Evolutionary conservation across 2,329 filamentous ascomycete genomes (phyloP), one percentile per base, ranked within the genome.

Genomic region (Arthrobotrys entomopaga): DNA sequence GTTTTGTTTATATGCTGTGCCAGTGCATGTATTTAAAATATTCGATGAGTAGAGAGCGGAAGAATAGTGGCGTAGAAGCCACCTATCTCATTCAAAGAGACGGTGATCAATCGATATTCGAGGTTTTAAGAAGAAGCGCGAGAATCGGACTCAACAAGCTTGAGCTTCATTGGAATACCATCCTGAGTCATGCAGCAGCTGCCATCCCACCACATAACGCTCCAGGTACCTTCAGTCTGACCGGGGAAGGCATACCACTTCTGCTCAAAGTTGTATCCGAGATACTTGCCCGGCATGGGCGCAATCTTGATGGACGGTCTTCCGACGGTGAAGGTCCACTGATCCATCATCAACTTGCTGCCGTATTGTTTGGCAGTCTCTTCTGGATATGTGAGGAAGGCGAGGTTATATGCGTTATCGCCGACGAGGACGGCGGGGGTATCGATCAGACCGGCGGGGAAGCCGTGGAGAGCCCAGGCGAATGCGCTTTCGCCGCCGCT

Each of bases 161-260:
- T 56, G 20, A 74, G 57, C 70, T 74, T 74, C 15, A 74, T 34
- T 58, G 70, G 70, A 19, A 74, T 63, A 63, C 63, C 70, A 19
- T 49, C 46, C 40, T 63, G 57, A n/a, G 50, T 67, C 22, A 64
- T 29, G 58, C 70, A 74, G 63, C 70, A 74, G 63, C 57, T 63
- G 11, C 70, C 70, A 53, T 74, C 70, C 70, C 70, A 74, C 70
- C 70, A 74, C 70, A 67, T 74, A 26, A 74, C 52, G 15, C 29
- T 64, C 70, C 70, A 74, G 15, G 65, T 64, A 13, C 70, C 70
- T 42, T 67, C 42, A 13, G 63, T 16, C 13, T 63, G 49, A 43
- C 57, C 63, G 0, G 70, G 70, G 70, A 74, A 74, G 2, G 70
- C 70, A 42, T 58, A 74, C 70, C 70, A 74, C 48, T 63, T 57